Percentiles rank a stretch among this genome's conserved stretches.
Evolutionary conservation across 1,284 basidiomycete species (phyloP).

Genomic region (Pascua sp.): DNA sequence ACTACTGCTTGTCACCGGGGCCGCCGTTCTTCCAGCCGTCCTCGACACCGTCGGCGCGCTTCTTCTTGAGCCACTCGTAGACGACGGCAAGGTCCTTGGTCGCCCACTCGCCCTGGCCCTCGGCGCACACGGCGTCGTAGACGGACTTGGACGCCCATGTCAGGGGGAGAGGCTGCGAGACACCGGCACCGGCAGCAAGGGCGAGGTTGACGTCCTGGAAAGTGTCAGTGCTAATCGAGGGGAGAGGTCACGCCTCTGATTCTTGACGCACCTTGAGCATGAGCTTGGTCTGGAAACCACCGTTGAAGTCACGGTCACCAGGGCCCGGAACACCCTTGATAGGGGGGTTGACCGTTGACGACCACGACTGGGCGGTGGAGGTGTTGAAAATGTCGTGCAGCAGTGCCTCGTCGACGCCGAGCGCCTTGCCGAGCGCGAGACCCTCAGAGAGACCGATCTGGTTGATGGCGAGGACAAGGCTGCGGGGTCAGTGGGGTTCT

Average conservation of each 20-base stretch:
- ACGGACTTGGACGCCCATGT: slow-evolving; percentile 42
- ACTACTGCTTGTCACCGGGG: slow-evolving; percentile 11
- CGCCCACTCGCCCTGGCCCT: slow-evolving; percentile 32
- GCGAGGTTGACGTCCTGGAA: slow-evolving; percentile 41
- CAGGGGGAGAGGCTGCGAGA: slow-evolving; percentile 38
- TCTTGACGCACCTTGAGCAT: slow-evolving; percentile 40
- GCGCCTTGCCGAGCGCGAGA: slow-evolving; percentile 34
- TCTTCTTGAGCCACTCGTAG: slow-evolving; percentile 42
- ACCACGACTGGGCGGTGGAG: slow-evolving; percentile 45
- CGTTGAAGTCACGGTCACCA: slow-evolving; percentile 34
- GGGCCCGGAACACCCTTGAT: slow-evolving; percentile 33
- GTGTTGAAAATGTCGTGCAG: slow-evolving; percentile 42
- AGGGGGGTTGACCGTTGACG: slow-evolving; percentile 41
- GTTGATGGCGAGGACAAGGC: slow-evolving; percentile 45
- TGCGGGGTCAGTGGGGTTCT: slow-evolving; percentile 6
- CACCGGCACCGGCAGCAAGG: slow-evolving; percentile 32
- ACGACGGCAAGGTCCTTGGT: slow-evolving; percentile 45
- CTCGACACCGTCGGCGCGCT: slow-evolving; percentile 39
- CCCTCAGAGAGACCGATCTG: slow-evolving; percentile 48
- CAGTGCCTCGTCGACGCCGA: slow-evolving; percentile 36
- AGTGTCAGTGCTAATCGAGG: not conserved
- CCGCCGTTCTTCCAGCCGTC: slow-evolving; percentile 39
- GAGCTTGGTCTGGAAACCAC: slow-evolving; percentile 42
- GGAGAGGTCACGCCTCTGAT: no score
- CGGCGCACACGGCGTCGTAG: slow-evolving; percentile 38